Evolutionary conservation across 805 yeast species (phyloP), one percentile per base, ranked within the genome.

Genomic region (Metschnikowia vanudenii): DNA sequence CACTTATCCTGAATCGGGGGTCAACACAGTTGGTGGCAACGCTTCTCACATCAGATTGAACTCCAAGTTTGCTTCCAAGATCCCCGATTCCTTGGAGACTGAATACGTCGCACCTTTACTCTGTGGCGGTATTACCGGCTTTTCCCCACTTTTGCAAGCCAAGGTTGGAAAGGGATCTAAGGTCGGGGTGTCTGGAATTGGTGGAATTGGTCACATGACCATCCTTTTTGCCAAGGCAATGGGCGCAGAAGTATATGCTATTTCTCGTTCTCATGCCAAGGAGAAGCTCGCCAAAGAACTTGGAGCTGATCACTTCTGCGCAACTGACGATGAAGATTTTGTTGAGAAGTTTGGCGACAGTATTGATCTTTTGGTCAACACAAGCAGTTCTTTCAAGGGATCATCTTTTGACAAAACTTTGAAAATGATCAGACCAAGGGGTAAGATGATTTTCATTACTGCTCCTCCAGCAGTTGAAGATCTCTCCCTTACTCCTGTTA

Each of bases 161-260:
- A 51, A 49, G 18, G 57, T 47, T 4, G 51, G 52, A 16, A 47
- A 46, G 37, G 59, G 59, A 19, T 69, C 70, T 38, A 73, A 67
- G 37, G 84, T 82, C 41, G 87, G 84, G 36, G 65, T 82, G 46
- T 74, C 78, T 47, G 87, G 86, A 45, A 73, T 82, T 48, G 88
- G 88, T 42, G 88, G 88, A 29, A 72, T 82, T 46, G 88, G 88
- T 39, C 84, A 80, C 68, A 71, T 80, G 71, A 83, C 76, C n/a
- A 62, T 82, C 45, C 72, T 74, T 60, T 78, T 78, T 52, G 82
- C 86, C 36, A 69, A 69, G 51, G 85, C 85, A 4, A 59, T 82
- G 54, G 88, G 86, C 28, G 82, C 84, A 20, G 82, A 80, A 48
- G 84, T 80, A 17, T 69, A 69, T 43, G 80, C 81, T n/a, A 65